Base-by-base conservation (phyloP, 2,329 filamentous ascomycete species). In the Pyrenophora tritici-repentis region DNA sequence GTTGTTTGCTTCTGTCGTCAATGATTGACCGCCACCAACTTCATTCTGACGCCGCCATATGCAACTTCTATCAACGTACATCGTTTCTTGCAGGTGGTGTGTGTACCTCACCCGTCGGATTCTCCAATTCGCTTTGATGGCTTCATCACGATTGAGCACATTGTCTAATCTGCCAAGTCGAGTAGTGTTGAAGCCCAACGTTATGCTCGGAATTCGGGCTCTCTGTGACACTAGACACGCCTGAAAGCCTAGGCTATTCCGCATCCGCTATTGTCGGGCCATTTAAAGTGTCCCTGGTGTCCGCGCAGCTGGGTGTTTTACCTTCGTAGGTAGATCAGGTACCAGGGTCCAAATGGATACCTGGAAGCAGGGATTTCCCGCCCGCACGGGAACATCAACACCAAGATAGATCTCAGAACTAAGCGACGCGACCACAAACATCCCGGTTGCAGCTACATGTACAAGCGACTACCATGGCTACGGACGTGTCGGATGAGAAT, bases 281-380 rank as follows among this genome's bases (percentile, higher is more conserved):
- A 56, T 59, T 46, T 22, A 31, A 34, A 17, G 34, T 40, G 20
- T 37, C 32, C 36, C 35, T 45, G 38, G 47, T 46, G 37, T 49
- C 29, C 32, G 26, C 42, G 34, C 35, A 43, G 16, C 32, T 47
- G 29, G 49, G 37, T 31, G 55, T 61, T 62, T 62, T 61, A 51
- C 56, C 46, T 63, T 59, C 49, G 40, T 41, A 46, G 22, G 32
- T 55, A 41, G 56, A 56, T 48, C 57, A 62, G 53, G 61, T 42
- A 49, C 59, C 54, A 54, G 58, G 53, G 47, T 47, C 44, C 29
- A 33, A 38, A 37, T 16, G 49, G 8, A 37, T 41, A 48, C 50
- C 31, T 41, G 50, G 17, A 47, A 49, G 26, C 68, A 69, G 54
- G 68, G 67, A 61, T 67, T 38, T 56, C 53, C 62, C 61, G 48